A percentile compares a stretch with the other conserved stretches of the same genome.
Conservation (phyloP, 805 yeast species). For the Saccharomycopsis sp. region DNA sequence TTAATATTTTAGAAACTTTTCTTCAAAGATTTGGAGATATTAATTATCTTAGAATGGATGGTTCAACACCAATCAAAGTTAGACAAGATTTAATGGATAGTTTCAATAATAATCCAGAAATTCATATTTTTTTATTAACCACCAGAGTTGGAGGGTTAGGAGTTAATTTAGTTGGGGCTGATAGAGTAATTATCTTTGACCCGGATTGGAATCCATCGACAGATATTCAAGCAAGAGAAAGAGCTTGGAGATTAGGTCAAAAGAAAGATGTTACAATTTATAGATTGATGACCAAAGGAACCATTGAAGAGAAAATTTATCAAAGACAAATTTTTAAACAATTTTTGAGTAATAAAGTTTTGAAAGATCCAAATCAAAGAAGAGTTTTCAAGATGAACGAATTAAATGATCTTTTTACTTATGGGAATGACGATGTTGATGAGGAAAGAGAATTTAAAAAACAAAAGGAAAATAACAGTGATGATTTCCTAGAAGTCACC, state of each 20-base stretch:
- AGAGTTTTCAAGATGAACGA: slow-evolving; percentile 90
- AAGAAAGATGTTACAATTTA: slow-evolving; percentile 86
- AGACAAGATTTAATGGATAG: slow-evolving; percentile 74
- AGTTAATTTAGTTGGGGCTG: slow-evolving; percentile 89
- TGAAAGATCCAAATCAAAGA: slow-evolving; percentile 91
- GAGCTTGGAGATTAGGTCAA: slow-evolving; percentile 97
- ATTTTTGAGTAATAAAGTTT: slow-evolving; percentile 80
- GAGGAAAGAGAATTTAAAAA: slow-evolving; percentile 37
- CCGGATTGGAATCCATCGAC: slow-evolving; percentile 99
- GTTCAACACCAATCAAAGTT: slow-evolving; percentile 68
- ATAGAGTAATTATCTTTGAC: slow-evolving; percentile 85
- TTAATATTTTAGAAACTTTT: slow-evolving; percentile 72
- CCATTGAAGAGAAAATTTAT: slow-evolving; percentile 93
- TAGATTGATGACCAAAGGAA: slow-evolving; percentile 85
- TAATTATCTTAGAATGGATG: slow-evolving; percentile 82
- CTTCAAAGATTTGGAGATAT: slow-evolving; percentile 32
- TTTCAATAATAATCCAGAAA: slow-evolving; percentile 54
- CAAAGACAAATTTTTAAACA: slow-evolving; percentile 96
- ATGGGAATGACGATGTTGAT: slow-evolving; percentile 57
- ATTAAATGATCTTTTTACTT: slow-evolving; percentile 75
- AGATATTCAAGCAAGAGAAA: slow-evolving; percentile 90
- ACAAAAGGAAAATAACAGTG: slow-evolving; percentile 35
- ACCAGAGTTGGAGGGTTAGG: slow-evolving; percentile 97
- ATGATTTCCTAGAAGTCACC: slow-evolving; percentile 58
- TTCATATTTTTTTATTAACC: slow-evolving; percentile 67